Percentiles rank a stretch among this genome's conserved stretches.
These are phyloP conservation scores for Psilocybe cubensis DNA, from an alignment of 768 basidiomycete genomes.

Conservation along the genomic window DNA sequence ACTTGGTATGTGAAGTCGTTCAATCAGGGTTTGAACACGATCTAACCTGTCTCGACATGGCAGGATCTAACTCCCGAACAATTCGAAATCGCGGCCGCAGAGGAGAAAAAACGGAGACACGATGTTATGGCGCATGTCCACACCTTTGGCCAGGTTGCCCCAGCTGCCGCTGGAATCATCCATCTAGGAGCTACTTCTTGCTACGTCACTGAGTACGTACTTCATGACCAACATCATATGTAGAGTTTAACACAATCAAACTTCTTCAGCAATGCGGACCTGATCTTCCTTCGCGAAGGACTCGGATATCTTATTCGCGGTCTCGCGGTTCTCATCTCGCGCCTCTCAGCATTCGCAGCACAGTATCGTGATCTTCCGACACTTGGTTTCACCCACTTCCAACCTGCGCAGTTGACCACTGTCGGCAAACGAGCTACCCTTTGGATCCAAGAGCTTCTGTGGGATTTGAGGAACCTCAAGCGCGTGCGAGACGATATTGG, in stretches of 20 bases:
- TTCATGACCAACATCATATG: background rate
- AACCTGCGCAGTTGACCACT: slow-evolving; percentile 97
- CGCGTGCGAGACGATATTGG: slow-evolving; percentile 91
- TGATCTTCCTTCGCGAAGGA: slow-evolving; percentile 93
- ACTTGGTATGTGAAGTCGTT: slow-evolving; percentile 60
- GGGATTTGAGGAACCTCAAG: slow-evolving; percentile 94
- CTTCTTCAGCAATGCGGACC: slow-evolving; percentile 84
- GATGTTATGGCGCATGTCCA: slow-evolving; percentile 99
- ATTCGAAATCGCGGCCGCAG: slow-evolving; percentile 88
- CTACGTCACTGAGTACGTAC: slow-evolving; percentile 95
- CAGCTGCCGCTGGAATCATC: slow-evolving; percentile 94
- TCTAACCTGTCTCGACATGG: background rate
- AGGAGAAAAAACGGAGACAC: slow-evolving; percentile 97
- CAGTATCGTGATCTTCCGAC: slow-evolving; percentile 90
- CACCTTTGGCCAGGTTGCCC: slow-evolving; percentile 92
- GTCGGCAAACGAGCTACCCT: slow-evolving; percentile 96
- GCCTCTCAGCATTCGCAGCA: slow-evolving; percentile 82
- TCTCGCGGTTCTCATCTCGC: slow-evolving; percentile 88
- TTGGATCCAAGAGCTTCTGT: slow-evolving; percentile 98
- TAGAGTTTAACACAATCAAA: background rate
- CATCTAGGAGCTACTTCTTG: slow-evolving; percentile 98
- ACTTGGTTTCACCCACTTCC: slow-evolving; percentile 98
- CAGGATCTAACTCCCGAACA: slow-evolving; percentile 87
- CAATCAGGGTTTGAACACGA: background rate
- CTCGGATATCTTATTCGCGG: slow-evolving; percentile 85